These are phyloP conservation scores for Stereocaulon alpinum DNA, from an alignment of 495 filamentous ascomycete species.

Conservation along the genomic window DNA sequence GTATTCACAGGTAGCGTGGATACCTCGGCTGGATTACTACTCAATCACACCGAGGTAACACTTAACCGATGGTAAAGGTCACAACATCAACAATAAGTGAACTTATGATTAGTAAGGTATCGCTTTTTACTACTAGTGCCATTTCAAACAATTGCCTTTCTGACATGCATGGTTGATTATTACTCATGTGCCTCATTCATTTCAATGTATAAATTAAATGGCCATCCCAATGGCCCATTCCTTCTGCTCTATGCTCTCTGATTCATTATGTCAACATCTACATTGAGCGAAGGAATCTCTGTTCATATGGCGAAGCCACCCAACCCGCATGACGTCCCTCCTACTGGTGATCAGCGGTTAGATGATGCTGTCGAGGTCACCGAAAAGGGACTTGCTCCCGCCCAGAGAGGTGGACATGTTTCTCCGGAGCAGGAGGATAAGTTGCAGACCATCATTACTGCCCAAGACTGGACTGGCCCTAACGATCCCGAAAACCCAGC, in stretches of 20 bases:
- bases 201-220: not conserved
- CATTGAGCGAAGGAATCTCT: not conserved
- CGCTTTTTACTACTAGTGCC: not conserved
- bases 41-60: not conserved
- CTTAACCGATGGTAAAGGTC: not conserved
- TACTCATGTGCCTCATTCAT: not conserved
- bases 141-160: not conserved
- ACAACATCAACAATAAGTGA: not conserved
- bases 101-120: not conserved
- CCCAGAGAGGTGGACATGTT: not conserved
- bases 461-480: conserved; percentile 28
- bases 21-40: conserved; percentile 12
- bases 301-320: not conserved
- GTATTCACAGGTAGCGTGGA: not conserved
- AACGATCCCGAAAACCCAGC: conserved; percentile 32
- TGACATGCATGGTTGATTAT: not conserved
- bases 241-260: not conserved
- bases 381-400: not conserved
- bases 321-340: not conserved
- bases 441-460: conserved; percentile 8
- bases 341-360: not conserved
- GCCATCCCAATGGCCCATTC: not conserved
- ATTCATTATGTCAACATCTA: not conserved
- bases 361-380: not conserved
- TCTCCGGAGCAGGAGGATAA: not conserved